Base-by-base conservation (phyloP, 225 moss, liverwort and hornwort genomes). In the Climacium dendroides region DNA sequence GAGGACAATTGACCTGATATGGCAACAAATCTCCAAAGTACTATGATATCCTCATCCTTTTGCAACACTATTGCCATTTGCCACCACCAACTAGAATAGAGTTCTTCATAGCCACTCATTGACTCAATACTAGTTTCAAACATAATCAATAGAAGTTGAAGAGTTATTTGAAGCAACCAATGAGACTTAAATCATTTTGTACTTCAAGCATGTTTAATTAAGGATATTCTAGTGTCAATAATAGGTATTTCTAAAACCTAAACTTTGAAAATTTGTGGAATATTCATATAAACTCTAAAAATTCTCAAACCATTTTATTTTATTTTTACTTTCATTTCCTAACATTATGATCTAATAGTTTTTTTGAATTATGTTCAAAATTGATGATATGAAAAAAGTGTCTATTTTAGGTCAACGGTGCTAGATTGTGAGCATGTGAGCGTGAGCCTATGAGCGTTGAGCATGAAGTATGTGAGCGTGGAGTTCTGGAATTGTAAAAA, bases 11-110 rank as follows among this genome's bases (percentile, higher is more conserved):
- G 7, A 74, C 19, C 0, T 32, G 0, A 74, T 19, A 32, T 19
- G 3, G 2, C 32, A 74, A 48, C 19, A 52, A 52, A 22, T 12
- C 5, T 1, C 0, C 0, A 52, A 1, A 0, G 0, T 3, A 34
- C 17, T 8, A 9, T 32, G 0, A 4, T 20, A 50, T 20, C 13
- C 2, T 52, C 5, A 52, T 20, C 8, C 0, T 47, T 30, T 34
- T 34, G 13, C 11, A 74, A 19, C 2, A 74, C 3, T 52, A 52
- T n/a, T n/a, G 20, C 22, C 3, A 11, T 34, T 50, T 34, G 19
- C 8, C 8, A 13, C 22, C 13, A 75, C 3, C 5, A n/a, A n/a
- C n/a, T 22, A 22, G 0, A 53, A 53, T 24, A 53, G 6, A 35
- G 0, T 35, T 53, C 1, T 35, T 23, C 9, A 35, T 0, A 8